phyloP scores from a whole-genome alignment of 2,329 filamentous ascomycete species.

The Cytospora schulzeri region DNA sequence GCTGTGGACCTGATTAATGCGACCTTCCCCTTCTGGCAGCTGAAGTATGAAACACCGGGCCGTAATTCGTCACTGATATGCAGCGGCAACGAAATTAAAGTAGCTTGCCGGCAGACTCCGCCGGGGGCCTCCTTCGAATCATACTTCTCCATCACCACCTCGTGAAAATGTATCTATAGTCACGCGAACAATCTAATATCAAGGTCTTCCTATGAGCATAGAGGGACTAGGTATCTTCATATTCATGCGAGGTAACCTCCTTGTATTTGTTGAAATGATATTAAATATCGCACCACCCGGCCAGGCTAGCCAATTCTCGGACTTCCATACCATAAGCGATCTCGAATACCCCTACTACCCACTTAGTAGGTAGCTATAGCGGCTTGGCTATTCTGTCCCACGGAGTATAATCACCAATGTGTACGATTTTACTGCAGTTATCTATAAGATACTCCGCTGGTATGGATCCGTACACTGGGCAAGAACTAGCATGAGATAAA shows the following conservation, averaged over 20 bases:
- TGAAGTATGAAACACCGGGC: constrained; percentile 4
- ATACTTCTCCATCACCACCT: not conserved
- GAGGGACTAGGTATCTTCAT: not conserved
- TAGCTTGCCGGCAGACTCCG: constrained; percentile 10
- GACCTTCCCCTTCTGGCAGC: constrained; percentile 26
- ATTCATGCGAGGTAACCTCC: not conserved
- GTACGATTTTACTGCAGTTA: too few species aligned
- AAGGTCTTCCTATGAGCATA: not conserved
- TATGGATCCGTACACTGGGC: too few species aligned
- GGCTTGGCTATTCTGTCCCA: too few species aligned
- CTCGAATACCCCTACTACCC: too few species aligned
- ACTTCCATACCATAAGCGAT: too few species aligned
- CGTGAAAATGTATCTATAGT: too few species aligned
- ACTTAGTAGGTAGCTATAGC: too few species aligned
- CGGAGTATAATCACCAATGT: too few species aligned
- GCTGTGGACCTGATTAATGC: constrained; percentile 3
- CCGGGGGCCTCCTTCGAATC: constrained; percentile 14
- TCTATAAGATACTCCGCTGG: too few species aligned
- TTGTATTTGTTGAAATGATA: not conserved
- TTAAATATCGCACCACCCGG: too few species aligned
- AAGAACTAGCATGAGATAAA: too few species aligned
- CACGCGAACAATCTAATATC: not conserved
- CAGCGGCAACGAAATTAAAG: not conserved
- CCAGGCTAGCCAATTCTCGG: too few species aligned
- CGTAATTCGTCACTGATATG: constrained; percentile 12